These are phyloP conservation scores for Penicillium concentricum DNA, from an alignment of 2,329 filamentous ascomycete genomes.

Conservation along the genomic window DNA sequence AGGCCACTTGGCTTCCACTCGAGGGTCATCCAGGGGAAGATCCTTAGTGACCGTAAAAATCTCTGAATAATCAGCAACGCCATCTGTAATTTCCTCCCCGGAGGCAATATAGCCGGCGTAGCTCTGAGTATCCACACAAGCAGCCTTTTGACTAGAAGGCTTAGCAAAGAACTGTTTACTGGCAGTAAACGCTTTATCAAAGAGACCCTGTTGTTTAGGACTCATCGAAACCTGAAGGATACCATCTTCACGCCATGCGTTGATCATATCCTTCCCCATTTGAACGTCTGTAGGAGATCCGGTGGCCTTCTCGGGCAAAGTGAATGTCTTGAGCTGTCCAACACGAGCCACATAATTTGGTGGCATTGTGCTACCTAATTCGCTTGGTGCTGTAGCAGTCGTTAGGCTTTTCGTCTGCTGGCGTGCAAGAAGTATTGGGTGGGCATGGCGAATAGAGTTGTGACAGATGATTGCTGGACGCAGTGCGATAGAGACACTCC, in stretches of 20 bases:
- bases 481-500: not conserved
- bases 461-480: not conserved
- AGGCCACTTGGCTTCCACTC: not conserved
- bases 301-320: not conserved
- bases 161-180: not conserved
- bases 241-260: not conserved
- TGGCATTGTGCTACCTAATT: not conserved
- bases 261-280: not conserved
- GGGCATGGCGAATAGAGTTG: not conserved
- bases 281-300: not conserved
- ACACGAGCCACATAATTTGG: not conserved
- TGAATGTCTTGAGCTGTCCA: not conserved
- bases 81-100: not conserved
- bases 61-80: not conserved
- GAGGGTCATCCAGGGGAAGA: not conserved
- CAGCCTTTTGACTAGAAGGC: not conserved
- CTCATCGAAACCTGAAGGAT: not conserved
- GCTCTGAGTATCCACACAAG: not conserved
- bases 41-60: not conserved
- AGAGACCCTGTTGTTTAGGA: not conserved
- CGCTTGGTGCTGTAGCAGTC: not conserved
- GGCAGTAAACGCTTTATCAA: not conserved
- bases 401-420: not conserved
- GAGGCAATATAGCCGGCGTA: not conserved
- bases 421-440: not conserved